A percentile compares a stretch with the other conserved stretches of the same genome.
These are phyloP conservation scores for Abrus precatorius DNA, from an alignment of 306 rosid species.

Conservation along the genomic window DNA sequence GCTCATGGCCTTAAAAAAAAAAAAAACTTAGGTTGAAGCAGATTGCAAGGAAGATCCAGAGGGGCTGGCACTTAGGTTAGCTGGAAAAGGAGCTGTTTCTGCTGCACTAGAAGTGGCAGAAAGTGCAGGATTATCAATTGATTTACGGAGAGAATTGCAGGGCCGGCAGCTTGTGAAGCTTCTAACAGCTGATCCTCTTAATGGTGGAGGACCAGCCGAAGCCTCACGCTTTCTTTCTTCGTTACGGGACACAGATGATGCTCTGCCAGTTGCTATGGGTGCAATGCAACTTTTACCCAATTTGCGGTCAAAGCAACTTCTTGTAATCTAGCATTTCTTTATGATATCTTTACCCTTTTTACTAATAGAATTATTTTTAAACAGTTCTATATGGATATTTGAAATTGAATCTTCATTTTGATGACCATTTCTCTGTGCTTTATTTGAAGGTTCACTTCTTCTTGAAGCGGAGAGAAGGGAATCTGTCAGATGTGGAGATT, in stretches of 20 bases:
- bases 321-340: slow-evolving; percentile 66
- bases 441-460: slow-evolving; percentile 92
- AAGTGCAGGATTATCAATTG: slow-evolving; percentile 91
- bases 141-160: slow-evolving; percentile 92
- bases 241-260: slow-evolving; percentile 90
- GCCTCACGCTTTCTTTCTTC: slow-evolving; percentile 99
- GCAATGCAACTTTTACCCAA: slow-evolving; percentile 98
- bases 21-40: slow-evolving; percentile 80
- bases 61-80: slow-evolving; percentile 95
- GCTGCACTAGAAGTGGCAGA: slow-evolving; percentile 99
- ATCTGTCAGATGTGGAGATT: slow-evolving; percentile 86
- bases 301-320: slow-evolving; percentile 97
- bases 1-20: slow-evolving; percentile 9
- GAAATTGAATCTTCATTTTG: slow-evolving; percentile 39
- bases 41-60: slow-evolving; percentile 98
- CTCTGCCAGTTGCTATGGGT: slow-evolving; percentile 98
- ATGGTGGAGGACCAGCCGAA: slow-evolving; percentile 99
- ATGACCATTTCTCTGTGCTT: slow-evolving; percentile 42
- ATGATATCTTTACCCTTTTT: slow-evolving; percentile 12
- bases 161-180: slow-evolving; percentile 99
- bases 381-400: slow-evolving; percentile 34
- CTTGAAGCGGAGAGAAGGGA: slow-evolving; percentile 96
- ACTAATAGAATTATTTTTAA: slow-evolving; percentile 25
- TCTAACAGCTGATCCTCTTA: slow-evolving; percentile 97
- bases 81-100: slow-evolving; percentile 98